phyloP scores from a whole-genome alignment of 345 rosid genomes.

The Cochlearia excelsa region DNA sequence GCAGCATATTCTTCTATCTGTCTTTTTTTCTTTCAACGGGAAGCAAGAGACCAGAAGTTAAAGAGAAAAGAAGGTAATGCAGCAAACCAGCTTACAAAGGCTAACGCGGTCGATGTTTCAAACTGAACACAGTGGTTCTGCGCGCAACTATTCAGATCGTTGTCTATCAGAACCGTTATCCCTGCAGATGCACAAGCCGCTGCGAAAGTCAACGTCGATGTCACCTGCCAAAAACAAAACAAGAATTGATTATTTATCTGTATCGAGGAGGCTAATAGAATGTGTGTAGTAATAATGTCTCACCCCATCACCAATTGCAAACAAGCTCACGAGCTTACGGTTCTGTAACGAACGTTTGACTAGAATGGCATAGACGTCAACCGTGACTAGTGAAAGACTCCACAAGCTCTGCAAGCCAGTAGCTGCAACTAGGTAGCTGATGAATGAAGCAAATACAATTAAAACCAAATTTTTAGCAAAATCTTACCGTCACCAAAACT shows the following conservation, averaged over 20 bases:
- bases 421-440: slow-evolving; percentile 78
- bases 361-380: slow-evolving; percentile 62
- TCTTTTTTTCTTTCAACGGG: slow-evolving; percentile 33
- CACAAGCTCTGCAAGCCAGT: slow-evolving; percentile 72
- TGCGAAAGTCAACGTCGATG: slow-evolving; percentile 72
- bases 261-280: not conserved
- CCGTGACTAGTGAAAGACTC: slow-evolving; percentile 64
- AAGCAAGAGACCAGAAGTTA: slow-evolving; percentile 79
- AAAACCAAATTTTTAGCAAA: slow-evolving; percentile 11
- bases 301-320: slow-evolving; percentile 86
- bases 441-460: slow-evolving; percentile 24
- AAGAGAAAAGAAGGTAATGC: slow-evolving; percentile 62
- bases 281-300: slow-evolving; percentile 20
- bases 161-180: slow-evolving; percentile 61
- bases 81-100: slow-evolving; percentile 73
- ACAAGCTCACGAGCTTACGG: slow-evolving; percentile 43
- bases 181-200: slow-evolving; percentile 92
- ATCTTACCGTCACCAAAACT: not conserved
- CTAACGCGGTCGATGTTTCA: slow-evolving; percentile 71
- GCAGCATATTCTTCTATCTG: slow-evolving; percentile 14
- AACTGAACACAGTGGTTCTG: slow-evolving; percentile 62
- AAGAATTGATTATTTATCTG: not conserved
- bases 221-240: slow-evolving; percentile 40
- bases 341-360: slow-evolving; percentile 69
- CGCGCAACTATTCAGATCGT: slow-evolving; percentile 52